Evolutionary conservation across 2,329 filamentous ascomycete genomes (phyloP), one percentile per base, ranked within the genome.

Genomic region (Sphaceloma murrayae): DNA sequence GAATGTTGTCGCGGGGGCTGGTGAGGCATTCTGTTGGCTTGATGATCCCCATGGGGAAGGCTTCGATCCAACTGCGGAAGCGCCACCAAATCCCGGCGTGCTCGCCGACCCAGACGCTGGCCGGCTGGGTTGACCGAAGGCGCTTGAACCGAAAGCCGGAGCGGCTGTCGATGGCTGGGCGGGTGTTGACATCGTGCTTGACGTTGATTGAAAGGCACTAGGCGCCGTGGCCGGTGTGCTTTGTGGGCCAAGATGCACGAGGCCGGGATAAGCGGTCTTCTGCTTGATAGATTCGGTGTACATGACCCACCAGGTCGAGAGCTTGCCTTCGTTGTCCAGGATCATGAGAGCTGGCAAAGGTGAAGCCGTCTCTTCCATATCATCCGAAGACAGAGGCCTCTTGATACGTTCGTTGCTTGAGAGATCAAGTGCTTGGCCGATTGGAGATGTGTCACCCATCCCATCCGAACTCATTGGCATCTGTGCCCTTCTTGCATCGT

Each of bases 281-380:
- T 80, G 70, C 48, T 80, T 77, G 49, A 98, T 79, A 2, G 89
- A 87, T 31, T 93, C 86, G 26, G 82, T 77, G 64, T 95, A 95
- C 14, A 96, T 75, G 32, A 96, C 66, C 85, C 89, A 95, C 87
- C 89, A 98, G 9, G 79, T 74, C 34, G 77, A 78, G 11, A 98
- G 68, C 7, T 94, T 67, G 51, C 91, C 91, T 56, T 95, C 85
- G 52, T 94, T 81, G 48, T 93, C 96, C 11, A 98, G 68, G 21
- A 86, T 73, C 72, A 91, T 81, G 31, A 94, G 70, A 8, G 80
- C 85, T 4, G 91, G 91, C 6, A 96, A 65, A 9, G 91, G 89
- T 1, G 77, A 79, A 0, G 80, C 73, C 3, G 87, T 93, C 55
- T 88, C 75, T 22, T 82, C 74, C 34, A 93, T 77, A 56, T 94